A percentile compares a stretch with the other conserved stretches of the same genome.
phyloP scores from a whole-genome alignment of 768 basidiomycete species.

The Auricularia heimuer region DNA sequence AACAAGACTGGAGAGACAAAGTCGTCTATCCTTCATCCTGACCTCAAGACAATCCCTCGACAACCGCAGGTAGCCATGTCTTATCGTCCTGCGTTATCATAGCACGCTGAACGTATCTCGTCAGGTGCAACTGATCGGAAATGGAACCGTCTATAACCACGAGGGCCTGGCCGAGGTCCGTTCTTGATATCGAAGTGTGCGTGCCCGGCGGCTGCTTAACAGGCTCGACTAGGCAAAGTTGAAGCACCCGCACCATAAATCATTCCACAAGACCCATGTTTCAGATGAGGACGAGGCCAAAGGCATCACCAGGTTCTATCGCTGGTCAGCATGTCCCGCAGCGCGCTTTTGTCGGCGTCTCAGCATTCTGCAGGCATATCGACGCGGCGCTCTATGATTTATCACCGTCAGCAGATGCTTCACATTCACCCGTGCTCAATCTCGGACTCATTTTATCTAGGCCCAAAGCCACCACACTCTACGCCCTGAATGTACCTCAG shows the following conservation, averaged over 20 bases:
- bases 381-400: conserved; percentile 77
- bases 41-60: conserved; percentile 80
- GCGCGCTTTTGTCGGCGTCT: too few species aligned
- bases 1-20: conserved; percentile 68
- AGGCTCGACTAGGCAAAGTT: conserved; percentile 40
- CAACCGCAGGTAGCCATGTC: too few species aligned
- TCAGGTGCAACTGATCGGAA: conserved; percentile 88
- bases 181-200: neutral
- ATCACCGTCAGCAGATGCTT: conserved; percentile 31
- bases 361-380: conserved; percentile 43
- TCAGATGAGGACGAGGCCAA: conserved; percentile 60
- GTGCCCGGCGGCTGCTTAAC: neutral
- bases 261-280: conserved; percentile 76
- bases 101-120: conserved; percentile 29
- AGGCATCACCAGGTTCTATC: conserved; percentile 80
- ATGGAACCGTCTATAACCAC: conserved; percentile 70
- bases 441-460: conserved; percentile 7
- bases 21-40: conserved; percentile 79
- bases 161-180: conserved; percentile 58
- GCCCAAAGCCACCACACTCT: conserved; percentile 78
- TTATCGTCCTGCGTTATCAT: too few species aligned
- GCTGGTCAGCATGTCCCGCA: conserved; percentile 41
- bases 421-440: neutral
- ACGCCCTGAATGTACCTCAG: conserved; percentile 61
- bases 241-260: conserved; percentile 78